A percentile compares a stretch with the other conserved stretches of the same genome.
Evolutionary conservation across 2,329 filamentous ascomycete species (phyloP).

Genomic region (Xylaria sp.): DNA sequence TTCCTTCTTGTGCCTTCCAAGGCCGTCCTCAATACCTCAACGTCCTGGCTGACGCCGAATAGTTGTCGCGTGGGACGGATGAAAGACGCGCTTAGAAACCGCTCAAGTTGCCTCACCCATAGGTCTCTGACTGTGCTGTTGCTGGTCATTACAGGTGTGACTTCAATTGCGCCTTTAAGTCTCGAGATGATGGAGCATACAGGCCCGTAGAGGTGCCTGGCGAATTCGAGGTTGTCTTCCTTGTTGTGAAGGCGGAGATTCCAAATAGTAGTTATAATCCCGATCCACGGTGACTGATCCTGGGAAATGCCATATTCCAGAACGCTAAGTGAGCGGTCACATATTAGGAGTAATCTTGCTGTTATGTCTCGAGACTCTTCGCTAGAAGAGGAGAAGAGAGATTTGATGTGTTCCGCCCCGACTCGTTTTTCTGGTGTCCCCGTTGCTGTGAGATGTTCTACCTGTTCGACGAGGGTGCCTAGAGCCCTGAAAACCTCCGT

Average conservation of each 20-base stretch:
- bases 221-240: slow-evolving; percentile 52
- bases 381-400: slow-evolving; percentile 55
- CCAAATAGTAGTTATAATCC: slow-evolving; percentile 52
- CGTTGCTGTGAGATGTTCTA: slow-evolving; percentile 40
- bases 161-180: slow-evolving; percentile 38
- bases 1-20: slow-evolving; percentile 43
- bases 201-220: slow-evolving; percentile 48
- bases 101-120: slow-evolving; percentile 52
- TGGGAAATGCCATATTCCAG: slow-evolving; percentile 38
- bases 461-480: slow-evolving; percentile 48
- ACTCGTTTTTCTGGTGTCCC: slow-evolving; percentile 48
- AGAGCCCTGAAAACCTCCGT: slow-evolving; percentile 53
- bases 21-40: slow-evolving; percentile 46
- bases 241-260: slow-evolving; percentile 55
- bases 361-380: slow-evolving; percentile 50
- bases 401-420: slow-evolving; percentile 61
- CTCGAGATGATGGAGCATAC: slow-evolving; percentile 45
- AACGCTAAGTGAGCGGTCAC: slow-evolving; percentile 43
- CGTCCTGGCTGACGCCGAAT: slow-evolving; percentile 47
- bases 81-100: slow-evolving; percentile 54
- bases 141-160: slow-evolving; percentile 25
- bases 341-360: slow-evolving; percentile 50
- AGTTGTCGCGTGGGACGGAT: slow-evolving; percentile 54
- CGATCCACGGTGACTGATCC: slow-evolving; percentile 51
- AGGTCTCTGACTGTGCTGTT: slow-evolving; percentile 31